phyloP scores from a whole-genome alignment of 2,329 filamentous ascomycete species.

The Fusarium virguliforme region DNA sequence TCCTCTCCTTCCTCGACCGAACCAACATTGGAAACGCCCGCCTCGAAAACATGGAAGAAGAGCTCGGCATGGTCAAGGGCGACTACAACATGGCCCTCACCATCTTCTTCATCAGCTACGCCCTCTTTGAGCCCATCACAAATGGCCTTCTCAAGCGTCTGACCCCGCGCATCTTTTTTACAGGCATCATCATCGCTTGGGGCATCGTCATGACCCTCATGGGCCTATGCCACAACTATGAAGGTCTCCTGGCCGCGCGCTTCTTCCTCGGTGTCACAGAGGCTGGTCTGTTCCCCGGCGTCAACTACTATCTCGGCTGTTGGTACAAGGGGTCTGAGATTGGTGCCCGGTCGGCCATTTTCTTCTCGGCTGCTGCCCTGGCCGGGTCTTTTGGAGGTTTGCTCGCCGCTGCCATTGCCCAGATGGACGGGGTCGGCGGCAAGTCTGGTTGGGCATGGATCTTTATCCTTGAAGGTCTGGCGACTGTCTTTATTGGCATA shows the following conservation, averaged over 20 bases:
- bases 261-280: constrained; percentile 77
- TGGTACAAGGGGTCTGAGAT: constrained; percentile 86
- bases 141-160: constrained; percentile 77
- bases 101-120: constrained; percentile 81
- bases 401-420: constrained; percentile 77
- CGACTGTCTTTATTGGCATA: constrained; percentile 76
- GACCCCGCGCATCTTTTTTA: constrained; percentile 74
- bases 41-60: constrained; percentile 42
- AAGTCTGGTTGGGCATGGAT: constrained; percentile 73
- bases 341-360: constrained; percentile 80
- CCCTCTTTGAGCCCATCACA: constrained; percentile 75
- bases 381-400: constrained; percentile 82
- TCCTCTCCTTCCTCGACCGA: constrained; percentile 65
- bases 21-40: constrained; percentile 67
- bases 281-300: constrained; percentile 76
- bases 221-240: constrained; percentile 63
- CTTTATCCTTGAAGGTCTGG: constrained; percentile 78
- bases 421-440: constrained; percentile 74
- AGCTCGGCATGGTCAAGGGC: constrained; percentile 29
- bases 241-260: constrained; percentile 64
- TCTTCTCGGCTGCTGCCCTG: constrained; percentile 84
- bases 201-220: constrained; percentile 64
- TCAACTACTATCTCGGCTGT: constrained; percentile 79
- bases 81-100: constrained; percentile 73
- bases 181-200: constrained; percentile 76